These are phyloP conservation scores for Periconia macrospinosa DNA, from an alignment of 2,329 filamentous ascomycete genomes.

Conservation along the genomic window DNA sequence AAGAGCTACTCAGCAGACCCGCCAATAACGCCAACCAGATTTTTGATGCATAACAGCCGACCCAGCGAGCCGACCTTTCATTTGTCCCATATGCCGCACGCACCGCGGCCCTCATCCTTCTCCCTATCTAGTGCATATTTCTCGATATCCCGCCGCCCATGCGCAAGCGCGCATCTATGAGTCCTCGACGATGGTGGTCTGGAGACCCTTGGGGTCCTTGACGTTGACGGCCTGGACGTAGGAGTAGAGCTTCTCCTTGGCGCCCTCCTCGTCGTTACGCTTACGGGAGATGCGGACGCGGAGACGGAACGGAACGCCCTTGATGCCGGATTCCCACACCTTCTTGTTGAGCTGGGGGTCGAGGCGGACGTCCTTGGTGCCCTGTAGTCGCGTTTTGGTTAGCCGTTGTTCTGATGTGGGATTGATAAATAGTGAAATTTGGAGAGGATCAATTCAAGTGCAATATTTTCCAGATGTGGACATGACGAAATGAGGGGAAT, in stretches of 20 bases:
- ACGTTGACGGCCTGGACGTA: constrained; percentile 99
- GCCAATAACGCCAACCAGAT: constrained; percentile 32
- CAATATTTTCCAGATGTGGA: not conserved
- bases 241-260: constrained; percentile 99
- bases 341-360: constrained; percentile 99
- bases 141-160: not conserved
- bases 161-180: constrained; percentile 44
- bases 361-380: constrained; percentile 93
- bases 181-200: constrained; percentile 82
- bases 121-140: not conserved
- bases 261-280: constrained; percentile 99
- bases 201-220: constrained; percentile 97
- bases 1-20: constrained; percentile 36
- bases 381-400: constrained; percentile 56
- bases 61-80: constrained; percentile 5
- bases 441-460: not conserved
- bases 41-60: constrained; percentile 29
- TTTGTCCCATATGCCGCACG: not conserved
- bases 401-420: constrained; percentile 5
- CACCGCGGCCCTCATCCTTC: no score
- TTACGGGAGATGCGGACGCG: constrained; percentile 98
- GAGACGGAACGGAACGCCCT: constrained; percentile 96
- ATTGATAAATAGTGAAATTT: not conserved
- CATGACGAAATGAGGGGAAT: not conserved
- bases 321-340: constrained; percentile 99